Conservation (phyloP, 228 moss, liverwort and hornwort species). For the Sphagnum fallax region DNA sequence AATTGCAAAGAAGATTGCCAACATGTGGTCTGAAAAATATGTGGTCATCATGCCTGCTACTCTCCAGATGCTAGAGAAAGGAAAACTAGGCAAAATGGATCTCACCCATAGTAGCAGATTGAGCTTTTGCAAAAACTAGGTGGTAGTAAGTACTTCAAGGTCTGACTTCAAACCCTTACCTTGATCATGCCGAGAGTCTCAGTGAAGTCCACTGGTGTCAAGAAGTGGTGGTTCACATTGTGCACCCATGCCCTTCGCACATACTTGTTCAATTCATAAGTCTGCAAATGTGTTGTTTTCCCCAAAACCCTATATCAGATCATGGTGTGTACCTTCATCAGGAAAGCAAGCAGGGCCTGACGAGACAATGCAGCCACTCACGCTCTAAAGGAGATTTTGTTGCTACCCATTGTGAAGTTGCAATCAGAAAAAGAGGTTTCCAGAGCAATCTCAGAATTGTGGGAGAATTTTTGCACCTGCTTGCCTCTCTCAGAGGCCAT, state of each 20-base stretch:
- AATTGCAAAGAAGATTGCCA: too few species aligned
- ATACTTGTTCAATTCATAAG: slow-evolving; percentile 91
- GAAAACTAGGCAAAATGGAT: too few species aligned
- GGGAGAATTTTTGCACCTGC: slow-evolving; percentile 26
- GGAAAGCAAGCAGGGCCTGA: background rate
- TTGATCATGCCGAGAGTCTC: slow-evolving; percentile 65
- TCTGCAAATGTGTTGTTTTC: slow-evolving; percentile 7
- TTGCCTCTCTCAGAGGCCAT: slow-evolving; percentile 71
- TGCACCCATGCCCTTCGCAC: slow-evolving; percentile 55
- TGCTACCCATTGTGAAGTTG: too few species aligned
- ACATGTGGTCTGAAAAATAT: too few species aligned
- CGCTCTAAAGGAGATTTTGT: too few species aligned
- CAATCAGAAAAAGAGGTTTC: too few species aligned
- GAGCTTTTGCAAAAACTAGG: too few species aligned
- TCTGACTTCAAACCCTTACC: slow-evolving; percentile 22
- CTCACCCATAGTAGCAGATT: too few species aligned
- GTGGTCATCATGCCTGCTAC: too few species aligned
- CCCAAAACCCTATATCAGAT: background rate
- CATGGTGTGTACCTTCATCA: background rate
- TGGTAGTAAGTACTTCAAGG: too few species aligned
- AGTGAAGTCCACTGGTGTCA: slow-evolving; percentile 52
- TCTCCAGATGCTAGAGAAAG: too few species aligned
- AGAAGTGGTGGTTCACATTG: slow-evolving; percentile 57
- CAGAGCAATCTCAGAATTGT: background rate
- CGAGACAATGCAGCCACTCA: background rate